phyloP scores from a whole-genome alignment of 768 basidiomycete genomes.

The Russula olivacea region DNA sequence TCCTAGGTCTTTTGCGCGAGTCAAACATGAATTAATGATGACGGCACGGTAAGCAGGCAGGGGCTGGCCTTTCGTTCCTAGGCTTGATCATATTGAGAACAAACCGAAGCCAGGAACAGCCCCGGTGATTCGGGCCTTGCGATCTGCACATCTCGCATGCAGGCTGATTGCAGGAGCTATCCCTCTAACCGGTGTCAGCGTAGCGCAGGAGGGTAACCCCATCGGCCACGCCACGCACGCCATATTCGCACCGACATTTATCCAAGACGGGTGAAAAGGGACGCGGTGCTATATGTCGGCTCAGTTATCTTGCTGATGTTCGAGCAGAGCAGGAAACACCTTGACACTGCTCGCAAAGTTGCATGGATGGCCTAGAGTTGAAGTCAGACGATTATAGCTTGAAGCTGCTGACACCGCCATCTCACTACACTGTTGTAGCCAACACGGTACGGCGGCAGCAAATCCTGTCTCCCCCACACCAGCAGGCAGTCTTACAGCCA shows the following conservation, averaged over 20 bases:
- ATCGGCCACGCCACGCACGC: conserved; percentile 83
- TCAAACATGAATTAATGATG: conserved; percentile 5
- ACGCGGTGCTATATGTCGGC: background rate
- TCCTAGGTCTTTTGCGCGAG: background rate
- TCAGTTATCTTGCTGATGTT: background rate
- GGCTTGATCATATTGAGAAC: conserved; percentile 96
- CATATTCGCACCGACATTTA: conserved; percentile 81
- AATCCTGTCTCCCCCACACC: too few species aligned
- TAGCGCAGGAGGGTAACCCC: conserved; percentile 88
- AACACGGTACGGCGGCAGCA: too few species aligned
- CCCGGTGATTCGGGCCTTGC: conserved; percentile 82
- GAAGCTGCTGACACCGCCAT: conserved; percentile 66
- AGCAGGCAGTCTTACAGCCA: too few species aligned
- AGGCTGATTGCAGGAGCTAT: conserved; percentile 99
- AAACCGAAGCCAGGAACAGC: conserved; percentile 90
- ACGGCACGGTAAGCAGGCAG: conserved; percentile 77
- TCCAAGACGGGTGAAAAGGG: conserved; percentile 47
- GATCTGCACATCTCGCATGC: conserved; percentile 88
- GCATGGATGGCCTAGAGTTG: conserved; percentile 81
- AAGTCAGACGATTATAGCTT: conserved; percentile 86
- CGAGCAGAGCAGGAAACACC: conserved; percentile 43
- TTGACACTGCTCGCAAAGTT: conserved; percentile 50
- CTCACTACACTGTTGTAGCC: conserved; percentile 62
- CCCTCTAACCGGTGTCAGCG: conserved; percentile 91
- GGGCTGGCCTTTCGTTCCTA: conserved; percentile 82